Evolutionary conservation across 2,329 filamentous ascomycete species (phyloP).

Genomic region (Talaromyces sp.): DNA sequence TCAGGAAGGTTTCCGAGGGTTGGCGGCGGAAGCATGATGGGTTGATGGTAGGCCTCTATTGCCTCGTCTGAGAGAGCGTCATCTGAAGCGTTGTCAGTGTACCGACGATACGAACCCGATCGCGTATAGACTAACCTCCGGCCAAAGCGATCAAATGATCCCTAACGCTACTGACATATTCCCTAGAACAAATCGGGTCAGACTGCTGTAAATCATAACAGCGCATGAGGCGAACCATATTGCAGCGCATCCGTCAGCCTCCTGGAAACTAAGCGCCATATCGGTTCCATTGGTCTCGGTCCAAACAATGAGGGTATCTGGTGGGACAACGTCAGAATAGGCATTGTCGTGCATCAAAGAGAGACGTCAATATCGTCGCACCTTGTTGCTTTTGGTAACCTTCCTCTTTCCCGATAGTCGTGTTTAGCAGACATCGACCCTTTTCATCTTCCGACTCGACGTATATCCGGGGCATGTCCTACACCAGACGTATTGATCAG

Average conservation of each 20-base stretch:
- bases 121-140: conserved; percentile 48
- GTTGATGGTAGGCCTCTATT: conserved; percentile 62
- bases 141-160: conserved; percentile 63
- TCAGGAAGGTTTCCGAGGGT: conserved; percentile 79
- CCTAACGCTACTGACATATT: conserved; percentile 85
- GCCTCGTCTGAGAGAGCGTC: conserved; percentile 86
- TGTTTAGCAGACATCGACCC: conserved; percentile 77
- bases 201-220: not conserved
- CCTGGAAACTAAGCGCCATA: conserved; percentile 98
- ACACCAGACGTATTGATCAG: conserved; percentile 21
- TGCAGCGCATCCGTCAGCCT: conserved; percentile 84
- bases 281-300: conserved; percentile 87
- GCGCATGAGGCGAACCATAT: conserved; percentile 66
- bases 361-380: conserved; percentile 29
- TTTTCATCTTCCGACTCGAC: conserved; percentile 94
- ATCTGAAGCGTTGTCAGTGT: conserved; percentile 49
- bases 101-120: conserved; percentile 22
- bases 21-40: conserved; percentile 71
- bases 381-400: conserved; percentile 98
- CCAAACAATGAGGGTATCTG: conserved; percentile 98
- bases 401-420: conserved; percentile 87
- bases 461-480: conserved; percentile 81
- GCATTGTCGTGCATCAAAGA: conserved; percentile 15
- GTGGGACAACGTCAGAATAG: conserved; percentile 26
- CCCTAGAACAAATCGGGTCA: conserved; percentile 54